Base-by-base conservation (phyloP, 2,329 filamentous ascomycete species). In the Neofusicoccum kwambonambiense region DNA sequence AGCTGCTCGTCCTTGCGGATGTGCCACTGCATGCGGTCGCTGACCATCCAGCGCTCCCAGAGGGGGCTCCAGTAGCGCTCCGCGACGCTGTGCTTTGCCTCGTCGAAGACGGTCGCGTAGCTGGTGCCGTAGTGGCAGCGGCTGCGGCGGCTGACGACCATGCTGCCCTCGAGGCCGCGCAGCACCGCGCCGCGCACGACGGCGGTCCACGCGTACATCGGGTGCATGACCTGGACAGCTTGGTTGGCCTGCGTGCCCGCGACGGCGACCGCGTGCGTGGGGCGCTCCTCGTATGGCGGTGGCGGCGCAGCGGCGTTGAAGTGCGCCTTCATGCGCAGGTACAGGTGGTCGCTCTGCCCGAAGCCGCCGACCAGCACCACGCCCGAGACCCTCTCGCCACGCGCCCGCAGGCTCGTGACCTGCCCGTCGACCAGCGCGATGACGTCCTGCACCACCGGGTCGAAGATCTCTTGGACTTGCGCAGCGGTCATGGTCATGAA, bases 11-110 rank as follows among this genome's bases (percentile, higher is more conserved):
- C 89, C 84, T 92, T 92, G 67, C 87, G 86, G 73, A 93, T 91
- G 76, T 93, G 90, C 91, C 91, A 93, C 77, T 92, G 89, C 90
- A 94, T 93, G 54, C 90, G 84, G 75, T 93, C 89, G 51, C 85
- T 88, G 6, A 93, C 90, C 90, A 92, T 93, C 90, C 89, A 93
- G 56, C 90, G 79, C 78, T 93, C 90, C 90, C 90, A 92, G 27
- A 93, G 75, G 5, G 89, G 90, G 69, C 87, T 90, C 90, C 90
- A 93, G 73, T 93, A 93, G 58, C 90, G 80, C 75, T 93, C 90
- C 49, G 82, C 85, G 5, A 91, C 86, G 3, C 86, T 86, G 74
- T 94, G 91, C 73, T 89, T 90, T 56, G 85, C 83, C 72, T 91
- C 89, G 69, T 93, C 90, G 74, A 91, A 94, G 0, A 91, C 89